Evolutionary conservation across 495 filamentous ascomycete species (phyloP), one percentile per base, ranked within the genome.

Genomic region (Xylaria palmicola): DNA sequence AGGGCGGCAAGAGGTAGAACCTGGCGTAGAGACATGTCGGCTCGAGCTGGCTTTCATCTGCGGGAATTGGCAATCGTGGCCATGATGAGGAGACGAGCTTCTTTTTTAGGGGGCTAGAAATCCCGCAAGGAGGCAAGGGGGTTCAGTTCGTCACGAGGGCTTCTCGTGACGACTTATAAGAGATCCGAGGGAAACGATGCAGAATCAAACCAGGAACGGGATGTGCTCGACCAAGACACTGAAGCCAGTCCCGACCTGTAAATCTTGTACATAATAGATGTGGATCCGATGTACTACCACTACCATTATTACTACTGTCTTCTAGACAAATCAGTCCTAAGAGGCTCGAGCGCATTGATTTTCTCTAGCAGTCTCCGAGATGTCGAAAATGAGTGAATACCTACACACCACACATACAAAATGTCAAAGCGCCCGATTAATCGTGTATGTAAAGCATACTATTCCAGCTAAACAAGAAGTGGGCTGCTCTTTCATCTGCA

Each of bases 1-100:
- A 40, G 39, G 63, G 58, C 3, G 47, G 17, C 24, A 68, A 43
- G 58, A 59, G 57, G 62, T 68, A 66, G 56, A 55, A 19, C 8
- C 9, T 1, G 10, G 24, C 2, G 20, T n/a, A 6, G 17, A 34
- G 19, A 3, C 12, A 20, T 22, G 6, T 24, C 13, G 7, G 22
- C 39, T 7, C 59, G 19, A 29, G 19, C 45, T 37, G 15, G 41
- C 9, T 52, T n/a, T 22, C n/a, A 30, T 37, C 10, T 50, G n/a
- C 36, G 19, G 2, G 12, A 41, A 17, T 34, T 13, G 51, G 8
- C 56, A 26, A 34, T 19, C 26, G 30, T 34, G 34, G 13, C n/a
- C n/a, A 6, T 26, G 24, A 29, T 0, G 29, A 50, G 12, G 62
- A 32, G 4, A 4, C 1, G 32, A 37, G 47, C n/a, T 50, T 34